These are phyloP conservation scores for Chamaecyparis obtusa DNA, from an alignment of 75 land plant species.

Conservation along the genomic window DNA sequence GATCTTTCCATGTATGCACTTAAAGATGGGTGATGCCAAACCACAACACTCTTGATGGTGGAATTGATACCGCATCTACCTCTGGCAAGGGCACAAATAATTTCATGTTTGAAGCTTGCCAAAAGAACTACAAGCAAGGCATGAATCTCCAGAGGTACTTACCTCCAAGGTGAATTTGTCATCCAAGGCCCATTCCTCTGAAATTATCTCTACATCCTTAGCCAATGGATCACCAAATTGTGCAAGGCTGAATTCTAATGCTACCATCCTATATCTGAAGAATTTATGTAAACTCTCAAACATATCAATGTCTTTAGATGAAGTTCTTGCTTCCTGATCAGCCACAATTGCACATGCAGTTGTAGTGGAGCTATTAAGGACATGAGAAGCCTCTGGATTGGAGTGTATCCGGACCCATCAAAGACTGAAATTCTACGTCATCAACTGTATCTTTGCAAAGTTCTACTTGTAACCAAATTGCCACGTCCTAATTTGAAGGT, in stretches of 20 bases:
- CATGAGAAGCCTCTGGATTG: background rate
- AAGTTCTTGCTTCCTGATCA: background rate
- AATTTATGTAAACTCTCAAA: background rate
- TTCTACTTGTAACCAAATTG: too few relatives aligned
- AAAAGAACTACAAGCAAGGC: background rate
- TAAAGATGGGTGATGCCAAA: background rate
- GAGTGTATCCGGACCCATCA: background rate
- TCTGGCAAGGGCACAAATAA: background rate
- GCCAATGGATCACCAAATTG: background rate
- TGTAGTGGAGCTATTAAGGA: background rate
- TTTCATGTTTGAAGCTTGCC: background rate
- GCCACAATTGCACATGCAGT: background rate
- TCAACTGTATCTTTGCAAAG: too few relatives aligned
- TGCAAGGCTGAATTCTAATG: background rate
- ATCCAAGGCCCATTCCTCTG: background rate
- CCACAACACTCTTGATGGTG: background rate
- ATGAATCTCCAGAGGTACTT: slow-evolving; percentile 2
- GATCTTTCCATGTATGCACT: background rate
- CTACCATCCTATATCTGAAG: background rate
- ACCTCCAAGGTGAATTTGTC: background rate
- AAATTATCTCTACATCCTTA: background rate
- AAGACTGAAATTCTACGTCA: background rate
- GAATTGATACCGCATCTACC: background rate
- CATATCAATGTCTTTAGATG: background rate
- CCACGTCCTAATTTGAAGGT: too few relatives aligned